Evolutionary conservation across 768 basidiomycete genomes (phyloP).

Genomic region (Lyophyllum semitale): DNA sequence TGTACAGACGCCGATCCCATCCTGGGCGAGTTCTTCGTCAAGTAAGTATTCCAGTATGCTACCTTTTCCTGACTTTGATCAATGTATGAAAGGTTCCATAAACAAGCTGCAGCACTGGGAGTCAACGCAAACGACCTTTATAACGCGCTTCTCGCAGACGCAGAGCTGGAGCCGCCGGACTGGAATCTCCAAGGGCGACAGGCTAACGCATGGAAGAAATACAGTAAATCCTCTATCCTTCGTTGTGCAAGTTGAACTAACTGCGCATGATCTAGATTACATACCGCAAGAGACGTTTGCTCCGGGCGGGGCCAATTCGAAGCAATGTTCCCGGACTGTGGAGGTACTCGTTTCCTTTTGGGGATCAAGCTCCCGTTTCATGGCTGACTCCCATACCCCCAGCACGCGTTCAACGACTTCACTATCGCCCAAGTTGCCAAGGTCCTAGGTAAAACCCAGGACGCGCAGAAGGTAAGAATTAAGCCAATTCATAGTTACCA

Average conservation of each 20-base stretch:
- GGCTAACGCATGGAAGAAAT: constrained; percentile 54
- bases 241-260: neutral
- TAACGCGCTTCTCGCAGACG: constrained; percentile 57
- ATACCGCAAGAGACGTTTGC: constrained; percentile 42
- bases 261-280: constrained; percentile 32
- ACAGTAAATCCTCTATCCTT: constrained; percentile 32
- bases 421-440: constrained; percentile 65
- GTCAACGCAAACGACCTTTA: constrained; percentile 55
- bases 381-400: neutral
- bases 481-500: no score
- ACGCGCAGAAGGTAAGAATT: constrained; percentile 49
- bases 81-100: constrained; percentile 42
- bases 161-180: constrained; percentile 56
- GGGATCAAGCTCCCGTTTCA: neutral
- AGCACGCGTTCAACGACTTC: constrained; percentile 70
- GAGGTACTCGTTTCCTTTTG: constrained; percentile 41
- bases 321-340: constrained; percentile 62
- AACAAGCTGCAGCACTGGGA: constrained; percentile 46
- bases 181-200: constrained; percentile 69
- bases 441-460: constrained; percentile 47
- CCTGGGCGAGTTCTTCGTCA: constrained; percentile 64
- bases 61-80: neutral
- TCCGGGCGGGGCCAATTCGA: constrained; percentile 56
- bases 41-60: constrained; percentile 33
- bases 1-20: constrained; percentile 61